A percentile compares a stretch with the other conserved stretches of the same genome.
phyloP scores from a whole-genome alignment of 441 rosid genomes.

The Metrosideros polymorpha region DNA sequence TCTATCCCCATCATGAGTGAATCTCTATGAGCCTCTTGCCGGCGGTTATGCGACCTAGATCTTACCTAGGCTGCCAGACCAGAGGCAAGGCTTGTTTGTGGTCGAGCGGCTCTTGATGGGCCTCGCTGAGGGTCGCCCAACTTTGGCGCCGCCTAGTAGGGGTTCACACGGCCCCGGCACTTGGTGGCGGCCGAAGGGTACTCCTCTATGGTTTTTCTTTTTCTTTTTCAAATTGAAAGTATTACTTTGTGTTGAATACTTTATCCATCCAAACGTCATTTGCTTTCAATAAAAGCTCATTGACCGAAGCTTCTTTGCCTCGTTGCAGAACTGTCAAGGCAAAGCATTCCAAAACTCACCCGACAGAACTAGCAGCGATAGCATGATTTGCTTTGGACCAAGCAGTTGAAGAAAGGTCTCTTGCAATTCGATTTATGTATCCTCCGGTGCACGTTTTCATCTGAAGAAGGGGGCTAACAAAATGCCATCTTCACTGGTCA shows the following conservation, averaged over 20 bases:
- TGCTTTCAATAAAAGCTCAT: background rate
- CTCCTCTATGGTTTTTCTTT: too few species aligned
- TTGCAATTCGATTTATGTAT: too few species aligned
- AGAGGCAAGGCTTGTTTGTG: rapidly evolving
- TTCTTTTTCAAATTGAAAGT: background rate
- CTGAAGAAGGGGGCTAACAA: background rate
- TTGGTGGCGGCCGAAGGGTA: background rate
- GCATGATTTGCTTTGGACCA: too few species aligned
- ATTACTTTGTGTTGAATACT: background rate
- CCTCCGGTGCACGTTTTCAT: too few species aligned
- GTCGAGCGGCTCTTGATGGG: background rate
- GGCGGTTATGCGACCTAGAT: background rate
- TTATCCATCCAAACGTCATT: background rate
- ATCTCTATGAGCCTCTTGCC: too few species aligned
- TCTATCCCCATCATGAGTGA: too few species aligned
- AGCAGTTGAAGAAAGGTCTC: background rate
- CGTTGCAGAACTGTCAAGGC: background rate
- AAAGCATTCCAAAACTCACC: background rate
- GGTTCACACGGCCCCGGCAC: background rate
- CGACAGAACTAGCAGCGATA: background rate
- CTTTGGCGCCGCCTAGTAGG: rapidly evolving
- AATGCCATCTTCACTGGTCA: background rate
- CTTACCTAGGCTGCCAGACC: too few species aligned
- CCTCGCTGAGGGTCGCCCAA: background rate
- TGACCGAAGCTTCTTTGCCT: background rate